These are phyloP conservation scores for Geotrichum bryndzae DNA, from an alignment of 1,139 yeast species.

Conservation along the genomic window DNA sequence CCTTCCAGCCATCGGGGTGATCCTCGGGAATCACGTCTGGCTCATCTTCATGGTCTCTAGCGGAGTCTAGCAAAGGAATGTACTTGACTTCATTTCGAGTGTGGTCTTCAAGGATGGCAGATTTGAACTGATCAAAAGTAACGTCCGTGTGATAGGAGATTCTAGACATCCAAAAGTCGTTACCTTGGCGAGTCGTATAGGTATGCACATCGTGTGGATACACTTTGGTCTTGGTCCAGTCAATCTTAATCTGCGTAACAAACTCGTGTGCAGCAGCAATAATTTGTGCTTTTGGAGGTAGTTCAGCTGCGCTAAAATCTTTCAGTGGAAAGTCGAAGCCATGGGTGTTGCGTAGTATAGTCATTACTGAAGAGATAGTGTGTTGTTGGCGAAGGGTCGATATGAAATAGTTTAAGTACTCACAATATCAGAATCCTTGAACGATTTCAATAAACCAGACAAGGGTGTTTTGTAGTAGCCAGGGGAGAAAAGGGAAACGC, in stretches of 20 bases:
- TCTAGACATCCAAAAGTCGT: slow-evolving; percentile 46
- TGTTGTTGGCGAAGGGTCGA: no score
- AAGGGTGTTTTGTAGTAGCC: not conserved
- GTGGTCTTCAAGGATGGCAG: slow-evolving; percentile 33
- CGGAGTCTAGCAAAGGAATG: slow-evolving; percentile 37
- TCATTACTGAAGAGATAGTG: not conserved
- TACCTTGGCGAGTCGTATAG: slow-evolving; percentile 34
- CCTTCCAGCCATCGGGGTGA: slow-evolving; percentile 10
- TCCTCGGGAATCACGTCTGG: slow-evolving; percentile 26
- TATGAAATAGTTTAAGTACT: not conserved
- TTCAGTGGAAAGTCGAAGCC: slow-evolving; percentile 23
- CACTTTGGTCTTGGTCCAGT: slow-evolving; percentile 26
- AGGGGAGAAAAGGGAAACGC: not conserved
- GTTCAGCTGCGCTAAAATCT: slow-evolving; percentile 23
- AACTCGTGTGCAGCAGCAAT: slow-evolving; percentile 26
- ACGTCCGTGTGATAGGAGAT: slow-evolving; percentile 38
- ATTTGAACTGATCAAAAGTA: slow-evolving; percentile 30
- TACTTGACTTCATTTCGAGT: slow-evolving; percentile 38
- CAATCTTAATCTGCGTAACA: slow-evolving; percentile 19
- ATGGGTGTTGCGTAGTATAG: slow-evolving; percentile 8
- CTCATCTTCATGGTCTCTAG: slow-evolving; percentile 33
- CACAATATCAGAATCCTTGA: no score
- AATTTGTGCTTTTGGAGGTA: slow-evolving; percentile 27
- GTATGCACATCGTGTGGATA: slow-evolving; percentile 35
- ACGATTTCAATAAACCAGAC: not conserved